phyloP scores from a whole-genome alignment of 2,329 filamentous ascomycete genomes.

The Aspergillus versicolor region DNA sequence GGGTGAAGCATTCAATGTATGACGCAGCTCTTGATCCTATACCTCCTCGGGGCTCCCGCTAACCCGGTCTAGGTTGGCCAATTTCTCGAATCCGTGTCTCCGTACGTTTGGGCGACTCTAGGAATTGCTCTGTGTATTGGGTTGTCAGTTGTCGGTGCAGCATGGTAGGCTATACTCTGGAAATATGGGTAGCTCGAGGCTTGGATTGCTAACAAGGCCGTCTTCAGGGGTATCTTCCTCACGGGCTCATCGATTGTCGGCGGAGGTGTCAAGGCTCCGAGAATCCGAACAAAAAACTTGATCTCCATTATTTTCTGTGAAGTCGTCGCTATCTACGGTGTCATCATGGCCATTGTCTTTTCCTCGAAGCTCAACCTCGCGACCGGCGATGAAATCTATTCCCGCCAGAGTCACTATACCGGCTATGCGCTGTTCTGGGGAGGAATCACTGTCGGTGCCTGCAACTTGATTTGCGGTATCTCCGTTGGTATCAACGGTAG shows the following conservation, averaged over 20 bases:
- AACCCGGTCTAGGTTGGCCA: constrained; percentile 67
- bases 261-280: constrained; percentile 91
- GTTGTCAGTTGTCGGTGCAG: constrained; percentile 91
- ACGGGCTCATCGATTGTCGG: constrained; percentile 97
- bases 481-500: constrained; percentile 98
- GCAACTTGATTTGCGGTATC: constrained; percentile 94
- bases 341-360: constrained; percentile 99
- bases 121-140: constrained; percentile 95
- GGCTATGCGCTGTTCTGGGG: constrained; percentile 96
- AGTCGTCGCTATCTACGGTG: constrained; percentile 98
- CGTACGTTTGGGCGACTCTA: constrained; percentile 86
- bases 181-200: neutral
- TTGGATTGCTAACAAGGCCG: constrained; percentile 2
- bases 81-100: constrained; percentile 91
- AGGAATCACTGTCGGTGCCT: constrained; percentile 88
- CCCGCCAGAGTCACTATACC: constrained; percentile 82
- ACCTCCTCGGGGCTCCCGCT: constrained; percentile 14
- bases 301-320: constrained; percentile 99
- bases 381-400: constrained; percentile 64
- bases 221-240: constrained; percentile 90
- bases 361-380: constrained; percentile 78
- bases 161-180: constrained; percentile 65
- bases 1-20: constrained; percentile 92
- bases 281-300: constrained; percentile 98
- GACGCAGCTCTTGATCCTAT: constrained; percentile 27